A percentile compares a stretch with the other conserved stretches of the same genome.
phyloP scores from a whole-genome alignment of 805 yeast species.

The Schwanniomyces polymorphus region DNA sequence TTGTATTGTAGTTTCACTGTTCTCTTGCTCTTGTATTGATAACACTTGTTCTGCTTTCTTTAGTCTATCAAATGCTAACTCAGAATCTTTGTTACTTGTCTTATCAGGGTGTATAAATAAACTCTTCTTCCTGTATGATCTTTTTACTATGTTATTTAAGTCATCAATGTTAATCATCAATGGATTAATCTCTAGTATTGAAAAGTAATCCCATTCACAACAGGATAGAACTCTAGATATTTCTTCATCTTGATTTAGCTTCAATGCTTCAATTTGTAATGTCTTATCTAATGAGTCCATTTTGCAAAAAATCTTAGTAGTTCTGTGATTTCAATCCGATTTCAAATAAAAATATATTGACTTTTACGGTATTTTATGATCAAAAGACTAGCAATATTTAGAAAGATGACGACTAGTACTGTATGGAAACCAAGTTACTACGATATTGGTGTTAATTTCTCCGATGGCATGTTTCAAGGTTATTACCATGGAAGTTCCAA shows the following conservation, averaged over 20 bases:
- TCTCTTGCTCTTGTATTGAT: slow-evolving; percentile 14
- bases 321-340: not conserved
- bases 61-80: slow-evolving; percentile 60
- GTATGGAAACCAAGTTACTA: slow-evolving; percentile 43
- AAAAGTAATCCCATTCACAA: slow-evolving; percentile 52
- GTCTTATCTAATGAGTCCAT: slow-evolving; percentile 12
- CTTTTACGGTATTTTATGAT: not conserved
- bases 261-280: slow-evolving; percentile 23
- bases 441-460: slow-evolving; percentile 67
- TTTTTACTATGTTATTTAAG: slow-evolving; percentile 46
- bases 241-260: slow-evolving; percentile 47
- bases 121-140: slow-evolving; percentile 56
- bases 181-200: slow-evolving; percentile 47
- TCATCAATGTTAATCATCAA: slow-evolving; percentile 12
- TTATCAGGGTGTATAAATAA: slow-evolving; percentile 72
- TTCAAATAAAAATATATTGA: not conserved
- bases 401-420: not conserved
- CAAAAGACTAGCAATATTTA: not conserved
- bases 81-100: slow-evolving; percentile 53
- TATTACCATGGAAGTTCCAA: slow-evolving; percentile 59
- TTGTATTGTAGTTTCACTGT: slow-evolving; percentile 5
- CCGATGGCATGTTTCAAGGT: slow-evolving; percentile 89
- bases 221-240: slow-evolving; percentile 52
- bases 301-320: not conserved
- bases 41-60: slow-evolving; percentile 51